These are phyloP conservation scores for Akebia trifoliata DNA, from an alignment of 164 flowering plant genomes.

Conservation along the genomic window DNA sequence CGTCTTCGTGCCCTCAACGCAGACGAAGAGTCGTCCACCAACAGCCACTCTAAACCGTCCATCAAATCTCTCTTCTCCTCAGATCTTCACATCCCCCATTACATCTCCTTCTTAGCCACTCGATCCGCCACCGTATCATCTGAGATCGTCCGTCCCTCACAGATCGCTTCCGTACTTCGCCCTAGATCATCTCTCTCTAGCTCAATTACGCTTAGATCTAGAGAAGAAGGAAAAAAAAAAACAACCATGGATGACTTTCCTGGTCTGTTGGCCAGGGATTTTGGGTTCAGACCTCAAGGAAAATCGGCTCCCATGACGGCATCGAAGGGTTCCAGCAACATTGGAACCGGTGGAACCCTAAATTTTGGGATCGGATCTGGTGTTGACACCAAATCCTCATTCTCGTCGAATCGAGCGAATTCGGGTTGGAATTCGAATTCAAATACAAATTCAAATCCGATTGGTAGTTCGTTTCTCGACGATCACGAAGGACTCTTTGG, in stretches of 20 bases:
- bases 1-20: too few relatives aligned
- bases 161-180: not conserved
- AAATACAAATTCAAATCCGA: too few relatives aligned
- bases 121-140: too few relatives aligned
- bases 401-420: constrained; percentile 14
- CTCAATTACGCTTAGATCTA: constrained; percentile 8
- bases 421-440: constrained; percentile 24
- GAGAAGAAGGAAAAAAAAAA: too few relatives aligned
- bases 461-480: constrained; percentile 24
- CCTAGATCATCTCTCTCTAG: not conserved
- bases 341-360: constrained; percentile 6
- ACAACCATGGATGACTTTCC: constrained; percentile 59
- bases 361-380: constrained; percentile 31
- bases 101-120: too few relatives aligned
- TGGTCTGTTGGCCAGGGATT: constrained; percentile 48
- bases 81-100: too few relatives aligned
- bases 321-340: constrained; percentile 26
- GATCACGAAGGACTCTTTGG: constrained; percentile 35
- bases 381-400: constrained; percentile 20
- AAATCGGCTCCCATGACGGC: constrained; percentile 74
- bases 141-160: not conserved
- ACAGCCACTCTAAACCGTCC: too few relatives aligned
- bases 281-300: constrained; percentile 61
- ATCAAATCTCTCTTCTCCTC: too few relatives aligned
- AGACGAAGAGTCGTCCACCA: too few relatives aligned